Conservation (phyloP, 2,329 filamentous ascomycete genomes). For the Graphium sp. region DNA sequence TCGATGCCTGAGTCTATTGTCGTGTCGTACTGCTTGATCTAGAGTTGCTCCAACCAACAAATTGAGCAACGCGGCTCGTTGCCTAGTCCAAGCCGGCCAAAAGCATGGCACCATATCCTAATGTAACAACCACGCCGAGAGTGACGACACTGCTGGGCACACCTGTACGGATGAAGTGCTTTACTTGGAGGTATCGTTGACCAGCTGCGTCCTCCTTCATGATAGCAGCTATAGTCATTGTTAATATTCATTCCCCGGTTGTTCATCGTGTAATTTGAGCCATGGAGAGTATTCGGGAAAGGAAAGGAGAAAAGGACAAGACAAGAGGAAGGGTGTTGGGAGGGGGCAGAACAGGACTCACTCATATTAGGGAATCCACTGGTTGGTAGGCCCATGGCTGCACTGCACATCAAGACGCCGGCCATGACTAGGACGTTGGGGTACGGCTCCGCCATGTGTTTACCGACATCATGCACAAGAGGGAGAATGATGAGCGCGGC, state of each 20-base stretch:
- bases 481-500: slow-evolving; percentile 90
- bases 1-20: too few species aligned
- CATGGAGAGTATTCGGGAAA: background rate
- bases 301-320: too few species aligned
- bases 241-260: background rate
- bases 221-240: slow-evolving; percentile 56
- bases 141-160: slow-evolving; percentile 74
- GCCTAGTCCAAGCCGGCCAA: slow-evolving; percentile 42
- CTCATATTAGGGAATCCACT: slow-evolving; percentile 99
- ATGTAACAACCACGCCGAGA: slow-evolving; percentile 64
- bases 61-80: too few species aligned
- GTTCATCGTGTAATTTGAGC: too few species aligned
- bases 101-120: slow-evolving; percentile 85
- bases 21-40: too few species aligned
- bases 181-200: slow-evolving; percentile 78
- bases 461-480: slow-evolving; percentile 73
- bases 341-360: slow-evolving; percentile 33
- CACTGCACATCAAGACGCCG: slow-evolving; percentile 86
- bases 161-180: slow-evolving; percentile 89
- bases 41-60: too few species aligned
- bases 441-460: slow-evolving; percentile 72
- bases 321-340: slow-evolving; percentile 2
- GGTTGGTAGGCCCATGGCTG: slow-evolving; percentile 89
- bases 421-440: slow-evolving; percentile 94
- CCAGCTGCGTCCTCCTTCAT: slow-evolving; percentile 98